phyloP scores from a whole-genome alignment of 352 stramenopile genomes.

The Phytophthora melonis region DNA sequence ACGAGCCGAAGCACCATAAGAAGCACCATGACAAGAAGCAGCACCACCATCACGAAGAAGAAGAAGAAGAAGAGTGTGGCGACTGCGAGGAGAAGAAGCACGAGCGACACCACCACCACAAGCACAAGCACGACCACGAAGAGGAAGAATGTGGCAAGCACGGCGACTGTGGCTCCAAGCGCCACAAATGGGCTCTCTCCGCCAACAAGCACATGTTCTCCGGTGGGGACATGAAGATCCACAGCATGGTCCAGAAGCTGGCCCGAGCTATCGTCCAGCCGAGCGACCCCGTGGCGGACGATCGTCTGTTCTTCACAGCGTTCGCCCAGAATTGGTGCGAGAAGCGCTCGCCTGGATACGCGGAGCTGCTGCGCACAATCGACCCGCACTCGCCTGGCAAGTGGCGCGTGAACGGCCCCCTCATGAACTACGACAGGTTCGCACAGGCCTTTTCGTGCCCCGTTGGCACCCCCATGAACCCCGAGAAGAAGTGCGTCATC shows the following conservation, averaged over 20 bases:
- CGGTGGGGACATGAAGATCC: conserved; percentile 27
- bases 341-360: conserved; percentile 53
- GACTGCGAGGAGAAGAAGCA: conserved; percentile 20
- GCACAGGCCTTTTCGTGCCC: conserved; percentile 72
- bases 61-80: conserved; percentile 24
- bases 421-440: conserved; percentile 78
- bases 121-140: conserved; percentile 21
- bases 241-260: conserved; percentile 35
- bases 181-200: conserved; percentile 15
- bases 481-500: conserved; percentile 68
- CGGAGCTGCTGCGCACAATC: conserved; percentile 57
- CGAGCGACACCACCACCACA: conserved; percentile 16
- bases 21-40: conserved; percentile 1
- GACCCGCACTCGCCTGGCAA: conserved; percentile 70
- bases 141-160: conserved; percentile 22
- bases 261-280: conserved; percentile 40
- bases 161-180: conserved; percentile 19
- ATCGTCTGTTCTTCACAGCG: conserved; percentile 73
- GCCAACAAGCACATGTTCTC: conserved; percentile 39
- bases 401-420: conserved; percentile 71
- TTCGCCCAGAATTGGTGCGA: conserved; percentile 79
- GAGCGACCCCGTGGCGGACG: conserved; percentile 38
- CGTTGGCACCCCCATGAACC: conserved; percentile 72
- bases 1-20: background rate
- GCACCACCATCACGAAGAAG: conserved; percentile 15